These are phyloP conservation scores for Ascochyta pisi DNA, from an alignment of 2,329 filamentous ascomycete species.

Conservation along the genomic window DNA sequence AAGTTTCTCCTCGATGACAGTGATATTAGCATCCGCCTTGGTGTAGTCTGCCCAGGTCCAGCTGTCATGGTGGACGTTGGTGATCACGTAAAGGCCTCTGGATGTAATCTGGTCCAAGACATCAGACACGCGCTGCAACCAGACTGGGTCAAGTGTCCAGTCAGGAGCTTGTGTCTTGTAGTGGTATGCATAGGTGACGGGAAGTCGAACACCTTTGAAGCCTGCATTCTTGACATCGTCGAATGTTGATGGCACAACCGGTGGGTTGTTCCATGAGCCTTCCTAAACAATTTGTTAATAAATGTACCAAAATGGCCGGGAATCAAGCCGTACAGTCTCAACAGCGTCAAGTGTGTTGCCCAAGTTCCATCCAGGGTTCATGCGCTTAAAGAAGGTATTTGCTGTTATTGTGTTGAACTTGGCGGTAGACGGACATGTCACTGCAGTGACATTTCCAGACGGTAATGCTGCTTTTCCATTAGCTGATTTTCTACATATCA, in stretches of 20 bases:
- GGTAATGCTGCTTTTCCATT: constrained; percentile 2
- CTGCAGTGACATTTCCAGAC: constrained; percentile 24
- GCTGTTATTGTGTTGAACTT: constrained; percentile 57
- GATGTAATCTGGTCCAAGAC: constrained; percentile 64
- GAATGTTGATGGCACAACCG: constrained; percentile 59
- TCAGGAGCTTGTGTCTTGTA: constrained; percentile 59
- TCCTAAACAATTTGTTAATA: constrained; percentile 44
- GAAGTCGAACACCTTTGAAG: constrained; percentile 65
- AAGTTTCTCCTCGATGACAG: constrained; percentile 64
- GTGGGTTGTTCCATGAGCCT: constrained; percentile 65
- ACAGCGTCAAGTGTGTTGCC: constrained; percentile 67
- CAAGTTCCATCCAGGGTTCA: constrained; percentile 66
- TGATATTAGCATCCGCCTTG: constrained; percentile 54
- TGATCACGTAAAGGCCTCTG: constrained; percentile 60
- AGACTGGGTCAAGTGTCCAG: constrained; percentile 61
- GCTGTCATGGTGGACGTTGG: constrained; percentile 67
- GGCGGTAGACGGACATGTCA: constrained; percentile 48
- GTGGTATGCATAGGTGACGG: constrained; percentile 66
- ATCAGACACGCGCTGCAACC: constrained; percentile 64
- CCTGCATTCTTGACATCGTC: constrained; percentile 60
- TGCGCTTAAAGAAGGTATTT: constrained; percentile 54
- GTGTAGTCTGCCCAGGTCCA: constrained; percentile 66
- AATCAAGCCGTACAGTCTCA: constrained; percentile 34
- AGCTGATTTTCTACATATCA: neutral
- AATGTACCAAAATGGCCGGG: too few relatives aligned